These are phyloP conservation scores for Bigelowiella natans DNA, from an alignment of 78 protist genomes.

Conservation along the genomic window DNA sequence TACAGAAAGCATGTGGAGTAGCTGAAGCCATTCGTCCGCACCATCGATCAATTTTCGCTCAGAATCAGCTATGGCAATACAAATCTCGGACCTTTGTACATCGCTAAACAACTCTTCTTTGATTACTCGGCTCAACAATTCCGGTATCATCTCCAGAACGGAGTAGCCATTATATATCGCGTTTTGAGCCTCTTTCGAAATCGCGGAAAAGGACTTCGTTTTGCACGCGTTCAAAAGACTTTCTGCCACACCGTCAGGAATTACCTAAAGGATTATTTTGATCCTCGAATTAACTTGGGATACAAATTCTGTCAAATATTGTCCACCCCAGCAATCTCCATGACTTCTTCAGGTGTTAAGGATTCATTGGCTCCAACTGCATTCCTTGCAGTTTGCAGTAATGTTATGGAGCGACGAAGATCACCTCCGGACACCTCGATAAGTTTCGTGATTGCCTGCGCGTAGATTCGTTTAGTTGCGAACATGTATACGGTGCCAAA, in stretches of 20 bases:
- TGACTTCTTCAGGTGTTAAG: neutral
- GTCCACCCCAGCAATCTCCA: neutral
- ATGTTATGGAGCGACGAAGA: conserved; percentile 2
- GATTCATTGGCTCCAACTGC: neutral
- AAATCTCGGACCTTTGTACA: neutral
- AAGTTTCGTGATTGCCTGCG: neutral
- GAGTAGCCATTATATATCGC: neutral
- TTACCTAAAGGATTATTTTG: too few species aligned
- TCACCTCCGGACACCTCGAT: conserved; percentile 3
- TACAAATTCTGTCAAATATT: too few species aligned
- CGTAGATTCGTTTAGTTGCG: too few species aligned
- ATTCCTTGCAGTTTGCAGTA: neutral
- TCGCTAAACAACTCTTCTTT: neutral
- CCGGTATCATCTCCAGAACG: neutral
- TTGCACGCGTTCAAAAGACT: neutral
- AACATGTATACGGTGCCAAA: neutral
- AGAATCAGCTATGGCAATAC: neutral
- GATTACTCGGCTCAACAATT: neutral
- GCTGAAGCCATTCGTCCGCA: conserved; percentile 5
- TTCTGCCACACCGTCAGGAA: too few species aligned
- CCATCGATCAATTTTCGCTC: conserved; percentile 1
- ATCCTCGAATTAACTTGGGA: too few species aligned
- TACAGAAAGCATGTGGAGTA: neutral
- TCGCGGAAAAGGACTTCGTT: neutral
- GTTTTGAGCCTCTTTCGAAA: neutral